Conservation (phyloP, 1,284 basidiomycete genomes). For the Waitea zeae region DNA sequence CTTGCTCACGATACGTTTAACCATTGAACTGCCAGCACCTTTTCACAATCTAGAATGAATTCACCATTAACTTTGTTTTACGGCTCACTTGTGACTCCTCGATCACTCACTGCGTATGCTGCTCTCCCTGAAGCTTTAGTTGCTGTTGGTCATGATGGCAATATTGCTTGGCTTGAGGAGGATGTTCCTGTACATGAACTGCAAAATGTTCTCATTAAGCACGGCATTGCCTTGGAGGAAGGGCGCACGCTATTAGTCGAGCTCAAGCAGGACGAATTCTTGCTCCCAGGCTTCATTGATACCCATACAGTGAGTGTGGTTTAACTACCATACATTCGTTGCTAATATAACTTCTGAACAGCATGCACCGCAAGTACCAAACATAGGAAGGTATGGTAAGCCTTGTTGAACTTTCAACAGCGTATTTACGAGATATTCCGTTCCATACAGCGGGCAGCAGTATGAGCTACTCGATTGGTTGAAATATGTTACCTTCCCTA, state of each 20-base stretch:
- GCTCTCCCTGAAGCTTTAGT: conserved; percentile 41
- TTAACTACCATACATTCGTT: background rate
- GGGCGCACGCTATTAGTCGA: no score
- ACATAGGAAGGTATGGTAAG: conserved; percentile 49
- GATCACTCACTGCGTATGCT: conserved; percentile 31
- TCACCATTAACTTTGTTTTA: conserved; percentile 29
- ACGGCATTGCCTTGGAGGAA: conserved; percentile 16
- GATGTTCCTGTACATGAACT: conserved; percentile 28
- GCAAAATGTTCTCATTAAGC: conserved; percentile 24
- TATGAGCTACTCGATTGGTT: conserved; percentile 90
- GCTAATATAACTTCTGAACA: conserved; percentile 12
- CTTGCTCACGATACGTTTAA: no score
- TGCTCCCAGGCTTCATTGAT: conserved; percentile 82
- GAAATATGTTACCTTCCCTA: conserved; percentile 74
- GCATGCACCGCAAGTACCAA: conserved; percentile 84
- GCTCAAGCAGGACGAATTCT: conserved; percentile 55
- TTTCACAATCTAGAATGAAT: no score
- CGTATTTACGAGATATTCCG: background rate
- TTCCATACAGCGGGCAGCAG: conserved; percentile 44
- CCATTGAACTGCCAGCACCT: no score
- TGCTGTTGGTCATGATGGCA: conserved; percentile 35
- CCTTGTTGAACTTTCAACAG: background rate
- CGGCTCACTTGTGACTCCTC: conserved; percentile 52
- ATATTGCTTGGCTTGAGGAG: conserved; percentile 51
- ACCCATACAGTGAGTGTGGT: conserved; percentile 62